phyloP scores from a whole-genome alignment of 176 grass and related monocot species.

The Aegilops bicornis region DNA sequence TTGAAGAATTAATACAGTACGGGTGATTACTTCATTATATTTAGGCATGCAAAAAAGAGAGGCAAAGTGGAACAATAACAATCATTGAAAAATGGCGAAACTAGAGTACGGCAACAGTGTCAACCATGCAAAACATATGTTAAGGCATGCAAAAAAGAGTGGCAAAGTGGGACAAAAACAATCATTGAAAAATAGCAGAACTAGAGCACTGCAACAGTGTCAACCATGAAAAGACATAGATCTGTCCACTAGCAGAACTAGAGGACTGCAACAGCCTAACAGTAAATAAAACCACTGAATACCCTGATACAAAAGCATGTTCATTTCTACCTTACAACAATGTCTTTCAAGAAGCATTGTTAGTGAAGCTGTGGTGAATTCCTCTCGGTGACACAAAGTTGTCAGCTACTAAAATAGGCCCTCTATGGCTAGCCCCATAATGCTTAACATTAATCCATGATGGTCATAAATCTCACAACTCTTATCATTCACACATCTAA shows the following conservation, averaged over 20 bases:
- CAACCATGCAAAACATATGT: neutral
- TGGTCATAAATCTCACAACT: neutral
- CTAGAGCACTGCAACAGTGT: neutral
- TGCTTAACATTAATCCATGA: neutral
- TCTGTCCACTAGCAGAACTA: neutral
- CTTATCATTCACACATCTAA: neutral
- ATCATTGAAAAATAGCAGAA: neutral
- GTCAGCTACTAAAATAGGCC: neutral
- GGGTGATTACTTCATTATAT: neutral
- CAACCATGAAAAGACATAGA: neutral
- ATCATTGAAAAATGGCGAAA: neutral
- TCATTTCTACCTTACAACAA: neutral
- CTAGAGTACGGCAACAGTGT: neutral
- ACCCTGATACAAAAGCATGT: neutral
- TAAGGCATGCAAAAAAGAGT: neutral
- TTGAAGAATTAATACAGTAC: constrained; percentile 29
- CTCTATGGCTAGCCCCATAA: neutral
- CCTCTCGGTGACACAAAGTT: neutral
- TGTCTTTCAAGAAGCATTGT: neutral
- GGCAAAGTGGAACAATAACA: constrained; percentile 15
- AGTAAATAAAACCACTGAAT: neutral
- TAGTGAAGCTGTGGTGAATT: neutral
- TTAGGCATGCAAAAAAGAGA: neutral
- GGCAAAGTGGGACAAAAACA: constrained; percentile 15
- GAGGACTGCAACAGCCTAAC: neutral